A percentile compares a stretch with the other conserved stretches of the same genome.
Evolutionary conservation across 2,329 filamentous ascomycete species (phyloP).

Genomic region (Macrophomina pseudophaseolina): DNA sequence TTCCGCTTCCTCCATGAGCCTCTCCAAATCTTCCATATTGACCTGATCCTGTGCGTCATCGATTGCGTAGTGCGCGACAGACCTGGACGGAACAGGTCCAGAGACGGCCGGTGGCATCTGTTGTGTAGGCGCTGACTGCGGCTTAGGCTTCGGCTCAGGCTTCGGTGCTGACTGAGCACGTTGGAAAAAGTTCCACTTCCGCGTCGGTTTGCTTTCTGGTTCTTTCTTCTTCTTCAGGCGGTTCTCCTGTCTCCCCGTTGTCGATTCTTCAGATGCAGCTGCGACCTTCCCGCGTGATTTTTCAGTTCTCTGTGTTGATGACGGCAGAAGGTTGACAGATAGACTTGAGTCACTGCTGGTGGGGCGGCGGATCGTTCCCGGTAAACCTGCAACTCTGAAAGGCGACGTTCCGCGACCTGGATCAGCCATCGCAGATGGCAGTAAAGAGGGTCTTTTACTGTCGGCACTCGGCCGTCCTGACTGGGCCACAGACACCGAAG

Average conservation of each 20-base stretch:
- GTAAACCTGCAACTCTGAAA: conserved; percentile 30
- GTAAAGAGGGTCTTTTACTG: conserved; percentile 35
- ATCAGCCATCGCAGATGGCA: conserved; percentile 47
- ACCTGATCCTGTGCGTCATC: conserved; percentile 55
- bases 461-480: conserved; percentile 33
- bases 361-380: conserved; percentile 39
- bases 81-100: conserved; percentile 40
- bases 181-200: conserved; percentile 67
- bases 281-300: neutral
- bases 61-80: conserved; percentile 64
- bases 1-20: conserved; percentile 51
- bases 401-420: conserved; percentile 39
- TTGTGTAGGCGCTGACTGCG: conserved; percentile 40
- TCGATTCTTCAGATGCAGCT: neutral
- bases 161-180: conserved; percentile 49
- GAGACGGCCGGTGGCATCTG: conserved; percentile 38
- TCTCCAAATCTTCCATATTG: conserved; percentile 52
- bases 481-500: conserved; percentile 6
- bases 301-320: neutral
- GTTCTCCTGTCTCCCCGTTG: conserved; percentile 27
- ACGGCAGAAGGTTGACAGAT: neutral
- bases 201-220: conserved; percentile 43
- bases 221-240: conserved; percentile 29
- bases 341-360: conserved; percentile 16
- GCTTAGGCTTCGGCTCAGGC: conserved; percentile 35